These are phyloP conservation scores for Mycena citricolor DNA, from an alignment of 1,284 basidiomycete genomes.

Conservation along the genomic window DNA sequence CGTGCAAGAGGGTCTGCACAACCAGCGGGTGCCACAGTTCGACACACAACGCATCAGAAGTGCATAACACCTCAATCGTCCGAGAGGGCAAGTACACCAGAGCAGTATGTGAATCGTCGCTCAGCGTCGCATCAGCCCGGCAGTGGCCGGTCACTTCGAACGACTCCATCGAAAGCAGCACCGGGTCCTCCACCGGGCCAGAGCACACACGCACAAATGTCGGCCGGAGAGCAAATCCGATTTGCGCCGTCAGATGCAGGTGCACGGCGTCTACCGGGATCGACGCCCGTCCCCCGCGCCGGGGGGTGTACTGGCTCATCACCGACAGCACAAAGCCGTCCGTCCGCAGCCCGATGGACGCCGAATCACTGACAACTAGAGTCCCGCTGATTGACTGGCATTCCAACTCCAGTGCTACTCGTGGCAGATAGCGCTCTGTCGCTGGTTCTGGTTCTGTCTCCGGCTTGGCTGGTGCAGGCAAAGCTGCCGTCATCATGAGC, in stretches of 20 bases:
- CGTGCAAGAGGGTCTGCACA: constrained; percentile 50
- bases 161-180: constrained; percentile 56
- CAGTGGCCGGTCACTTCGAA: constrained; percentile 48
- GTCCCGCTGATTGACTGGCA: constrained; percentile 49
- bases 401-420: constrained; percentile 46
- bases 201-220: constrained; percentile 46
- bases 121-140: constrained; percentile 47
- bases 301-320: constrained; percentile 34
- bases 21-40: constrained; percentile 76
- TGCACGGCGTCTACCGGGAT: constrained; percentile 25
- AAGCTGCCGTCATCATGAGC: constrained; percentile 36
- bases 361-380: constrained; percentile 48
- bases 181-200: constrained; percentile 44
- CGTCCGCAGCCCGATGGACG: constrained; percentile 51
- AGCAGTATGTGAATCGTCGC: constrained; percentile 45
- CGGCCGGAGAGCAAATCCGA: constrained; percentile 41
- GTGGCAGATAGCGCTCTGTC: constrained; percentile 45
- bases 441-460: constrained; percentile 27
- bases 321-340: constrained; percentile 44
- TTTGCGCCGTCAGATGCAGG: constrained; percentile 38
- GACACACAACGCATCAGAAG: constrained; percentile 62
- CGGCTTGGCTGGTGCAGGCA: constrained; percentile 26
- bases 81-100: constrained; percentile 52
- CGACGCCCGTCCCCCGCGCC: constrained; percentile 27
- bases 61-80: constrained; percentile 49